Base-by-base conservation (phyloP, 202 grass and related monocot genomes). In the Setaria viridis region DNA sequence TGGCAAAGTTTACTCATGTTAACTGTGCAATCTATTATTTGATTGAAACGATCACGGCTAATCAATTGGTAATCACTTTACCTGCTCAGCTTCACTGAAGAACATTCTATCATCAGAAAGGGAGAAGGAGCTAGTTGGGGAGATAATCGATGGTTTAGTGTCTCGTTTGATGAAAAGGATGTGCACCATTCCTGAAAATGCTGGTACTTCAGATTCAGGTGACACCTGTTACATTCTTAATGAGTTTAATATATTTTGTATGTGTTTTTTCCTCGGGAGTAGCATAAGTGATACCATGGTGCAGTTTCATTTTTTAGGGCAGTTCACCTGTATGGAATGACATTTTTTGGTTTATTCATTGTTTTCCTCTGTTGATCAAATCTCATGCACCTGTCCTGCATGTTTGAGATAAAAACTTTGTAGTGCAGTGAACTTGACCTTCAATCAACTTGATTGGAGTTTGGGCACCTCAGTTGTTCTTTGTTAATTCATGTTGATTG, bases 141-240 rank as follows among this genome's bases (percentile, higher is more conserved):
- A 95, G 74, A 91, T 92, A 67, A 87, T 89, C 2, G 87, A 95
- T 94, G 88, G 90, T 79, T 90, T 99, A 37, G 85, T 95, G 46
- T 34, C 80, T 78, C 91, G 88, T 66, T 81, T 99, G 79, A 92
- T 95, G 68, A 99, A 93, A 90, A 91, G 91, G 88, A 99, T 99
- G 93, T 92, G 93, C 77, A 70, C 56, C 6, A 20, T 85, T 72
- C 77, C 80, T 83, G 91, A 87, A 88, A 91, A 69, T 86, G 33
- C 74, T 87, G 66, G 72, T 77, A 90, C 69, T 73, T 84, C 84
- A 77, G 79, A 72, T 92, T 88, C 80, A 86, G 74, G 80, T 85
- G 56, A 67, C 49, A 77, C 63, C 39, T 64, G 54, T n/a, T 79
- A 74, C 66, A 56, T 84, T 83, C 37, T 15, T 62, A 57, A 68